Conservation (phyloP, 164 flowering plant species). For the Macadamia tetraphylla region DNA sequence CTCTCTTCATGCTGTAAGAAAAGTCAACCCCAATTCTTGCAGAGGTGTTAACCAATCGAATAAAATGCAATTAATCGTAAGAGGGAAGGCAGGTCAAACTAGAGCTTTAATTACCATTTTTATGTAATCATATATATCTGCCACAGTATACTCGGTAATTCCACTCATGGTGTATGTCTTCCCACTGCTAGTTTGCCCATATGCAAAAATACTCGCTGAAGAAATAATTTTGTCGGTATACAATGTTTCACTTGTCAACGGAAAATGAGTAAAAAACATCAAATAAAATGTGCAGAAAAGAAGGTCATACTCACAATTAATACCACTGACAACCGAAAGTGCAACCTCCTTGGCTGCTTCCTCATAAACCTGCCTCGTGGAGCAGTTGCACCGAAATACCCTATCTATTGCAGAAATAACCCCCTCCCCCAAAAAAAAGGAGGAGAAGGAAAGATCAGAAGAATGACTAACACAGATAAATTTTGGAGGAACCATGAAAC, state of each 20-base stretch:
- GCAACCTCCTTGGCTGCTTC: conserved; percentile 75
- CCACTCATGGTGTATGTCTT: conserved; percentile 97
- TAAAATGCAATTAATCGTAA: neutral
- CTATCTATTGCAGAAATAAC: conserved; percentile 39
- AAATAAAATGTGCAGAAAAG: neutral
- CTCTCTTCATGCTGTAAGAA: conserved; percentile 61
- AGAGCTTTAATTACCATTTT: conserved; percentile 37
- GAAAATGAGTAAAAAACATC: neutral
- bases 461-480: neutral
- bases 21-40: neutral
- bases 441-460: neutral
- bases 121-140: conserved; percentile 71
- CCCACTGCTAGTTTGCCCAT: conserved; percentile 99
- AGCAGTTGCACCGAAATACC: conserved; percentile 56
- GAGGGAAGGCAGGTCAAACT: neutral
- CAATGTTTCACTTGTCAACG: conserved; percentile 8
- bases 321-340: conserved; percentile 77
- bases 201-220: conserved; percentile 87
- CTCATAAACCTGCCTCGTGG: conserved; percentile 71
- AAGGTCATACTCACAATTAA: conserved; percentile 59
- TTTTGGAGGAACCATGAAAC: neutral
- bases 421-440: neutral
- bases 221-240: neutral
- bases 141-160: conserved; percentile 60
- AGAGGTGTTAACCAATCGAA: neutral